Conservation (phyloP, 2,329 filamentous ascomycete genomes). For the Scedosporium minutisporum region DNA sequence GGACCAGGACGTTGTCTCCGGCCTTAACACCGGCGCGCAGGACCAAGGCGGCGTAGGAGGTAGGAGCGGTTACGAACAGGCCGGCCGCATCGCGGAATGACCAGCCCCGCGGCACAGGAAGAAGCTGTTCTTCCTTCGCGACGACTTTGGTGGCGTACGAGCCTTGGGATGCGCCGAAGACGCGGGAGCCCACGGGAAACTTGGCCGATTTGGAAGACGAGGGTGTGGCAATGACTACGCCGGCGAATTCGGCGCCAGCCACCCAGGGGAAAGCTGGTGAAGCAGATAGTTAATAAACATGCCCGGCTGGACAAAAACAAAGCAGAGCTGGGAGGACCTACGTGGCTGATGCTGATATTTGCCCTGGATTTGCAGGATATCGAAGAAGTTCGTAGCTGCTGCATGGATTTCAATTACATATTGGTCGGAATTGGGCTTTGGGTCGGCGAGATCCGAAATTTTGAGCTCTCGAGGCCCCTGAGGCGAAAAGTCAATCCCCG, state of each 20-base stretch:
- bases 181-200: conserved; percentile 69
- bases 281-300: conserved; percentile 17
- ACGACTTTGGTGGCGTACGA: conserved; percentile 72
- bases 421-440: conserved; percentile 58
- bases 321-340: background rate
- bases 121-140: conserved; percentile 55
- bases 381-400: conserved; percentile 91
- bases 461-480: conserved; percentile 72
- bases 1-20: conserved; percentile 81
- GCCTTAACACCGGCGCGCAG: conserved; percentile 64
- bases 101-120: conserved; percentile 73
- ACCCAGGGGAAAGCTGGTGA: conserved; percentile 66
- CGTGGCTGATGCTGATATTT: conserved; percentile 88
- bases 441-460: conserved; percentile 66
- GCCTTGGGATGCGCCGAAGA: conserved; percentile 81
- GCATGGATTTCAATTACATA: conserved; percentile 85
- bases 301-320: too few species aligned
- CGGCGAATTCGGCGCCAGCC: conserved; percentile 79
- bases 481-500: background rate
- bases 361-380: conserved; percentile 86
- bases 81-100: conserved; percentile 76
- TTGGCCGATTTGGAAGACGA: conserved; percentile 37
- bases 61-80: conserved; percentile 85
- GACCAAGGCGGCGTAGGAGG: conserved; percentile 76
- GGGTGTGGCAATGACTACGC: conserved; percentile 61